Percentiles rank a stretch among this genome's conserved stretches.
phyloP scores from a whole-genome alignment of 129 eudicot species.

The Tagetes patula region DNA sequence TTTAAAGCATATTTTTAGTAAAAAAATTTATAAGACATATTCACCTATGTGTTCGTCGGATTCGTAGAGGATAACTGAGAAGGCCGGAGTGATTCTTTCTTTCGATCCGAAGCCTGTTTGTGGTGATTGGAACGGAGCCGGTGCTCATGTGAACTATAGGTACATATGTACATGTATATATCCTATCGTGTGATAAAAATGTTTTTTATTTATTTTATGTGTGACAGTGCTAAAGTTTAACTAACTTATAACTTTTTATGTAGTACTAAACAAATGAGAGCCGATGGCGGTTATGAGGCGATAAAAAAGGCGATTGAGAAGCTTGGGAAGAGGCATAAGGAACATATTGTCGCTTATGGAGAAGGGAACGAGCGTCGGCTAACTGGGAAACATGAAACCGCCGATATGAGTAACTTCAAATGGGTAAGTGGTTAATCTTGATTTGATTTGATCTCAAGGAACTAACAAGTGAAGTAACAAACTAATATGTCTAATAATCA shows the following conservation, averaged over 20 bases:
- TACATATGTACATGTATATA: constrained; percentile 10
- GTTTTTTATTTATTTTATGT: neutral
- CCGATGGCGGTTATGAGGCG: constrained; percentile 64
- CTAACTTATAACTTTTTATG: neutral
- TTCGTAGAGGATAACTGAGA: constrained; percentile 72
- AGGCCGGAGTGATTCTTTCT: constrained; percentile 66
- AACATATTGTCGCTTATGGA: constrained; percentile 82
- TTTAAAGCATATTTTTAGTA: no score
- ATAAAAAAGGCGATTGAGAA: constrained; percentile 77
- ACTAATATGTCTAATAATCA: no score
- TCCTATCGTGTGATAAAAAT: neutral
- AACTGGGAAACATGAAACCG: constrained; percentile 82
- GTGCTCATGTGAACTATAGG: constrained; percentile 90
- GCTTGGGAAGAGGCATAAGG: constrained; percentile 64
- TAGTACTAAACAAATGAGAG: constrained; percentile 76
- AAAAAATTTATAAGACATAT: neutral
- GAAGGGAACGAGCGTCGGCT: constrained; percentile 90
- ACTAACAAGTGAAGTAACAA: neutral
- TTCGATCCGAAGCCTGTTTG: constrained; percentile 81
- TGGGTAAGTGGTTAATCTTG: constrained; percentile 50
- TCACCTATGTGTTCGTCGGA: neutral
- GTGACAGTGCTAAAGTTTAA: neutral
- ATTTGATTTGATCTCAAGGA: neutral
- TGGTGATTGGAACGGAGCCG: constrained; percentile 99
- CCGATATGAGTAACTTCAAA: constrained; percentile 59